Base-by-base conservation (phyloP, 83 land plant genomes). In the Picea abies region DNA sequence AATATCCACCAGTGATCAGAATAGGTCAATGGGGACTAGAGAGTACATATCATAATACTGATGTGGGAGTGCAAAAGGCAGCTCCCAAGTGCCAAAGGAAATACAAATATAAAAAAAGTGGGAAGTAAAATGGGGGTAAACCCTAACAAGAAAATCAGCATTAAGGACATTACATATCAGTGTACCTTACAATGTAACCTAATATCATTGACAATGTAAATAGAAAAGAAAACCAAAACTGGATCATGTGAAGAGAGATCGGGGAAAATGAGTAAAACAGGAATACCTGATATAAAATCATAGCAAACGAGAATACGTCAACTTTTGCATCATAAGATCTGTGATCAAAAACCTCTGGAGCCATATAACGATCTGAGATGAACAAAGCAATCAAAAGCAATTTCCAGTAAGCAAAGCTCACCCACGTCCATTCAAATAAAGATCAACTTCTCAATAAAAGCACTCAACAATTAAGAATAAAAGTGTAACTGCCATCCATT, bases 261-360 rank as follows among this genome's bases (percentile, higher is more conserved):
- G 23, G 29, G 15, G n/a, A 23, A 67, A 22, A 67, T 67, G 37
- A 26, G 29, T 26, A 23, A 23, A 26, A 12, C 29, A 19, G 14
- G 9, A 67, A 67, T 90, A 95, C 97, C 95, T 94, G 94, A 84
- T 94, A 96, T 19, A 96, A 71, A 12, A 96, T 96, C 97, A 96
- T 94, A 11, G 93, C 99, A 87, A 96, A 96, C 23, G 99, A 96
- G 84, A 94, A 96, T 23, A 96, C 95, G 87, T 96, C 99, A 67
- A 94, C 97, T 79, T 91, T 96, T 85, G 90, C 93, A 67, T 96
- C 95, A 86, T 96, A 96, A 63, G 79, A 81, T 67, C 90, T 76
- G 63, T 96, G 99, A 78, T 86, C 87, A 82, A 94, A 94, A 16
- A 96, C 97, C 79, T 96, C 99, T 75, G 99, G 99, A 80, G 99